These are phyloP conservation scores for Tylopilus sp. DNA, from an alignment of 768 basidiomycete species.

Conservation along the genomic window DNA sequence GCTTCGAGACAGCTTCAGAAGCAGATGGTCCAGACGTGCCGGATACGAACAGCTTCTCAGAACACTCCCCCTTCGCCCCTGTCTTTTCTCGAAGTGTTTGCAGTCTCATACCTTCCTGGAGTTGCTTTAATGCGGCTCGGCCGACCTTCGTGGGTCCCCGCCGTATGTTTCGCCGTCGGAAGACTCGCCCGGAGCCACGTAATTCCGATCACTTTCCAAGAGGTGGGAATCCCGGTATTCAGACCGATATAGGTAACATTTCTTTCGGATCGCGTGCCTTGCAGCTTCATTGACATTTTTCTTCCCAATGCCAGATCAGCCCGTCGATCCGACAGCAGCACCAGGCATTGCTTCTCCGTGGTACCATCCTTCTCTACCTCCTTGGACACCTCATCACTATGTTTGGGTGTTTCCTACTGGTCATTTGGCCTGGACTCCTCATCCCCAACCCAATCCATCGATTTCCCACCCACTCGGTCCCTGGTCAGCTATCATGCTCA, in stretches of 20 bases:
- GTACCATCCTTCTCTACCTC: constrained; percentile 9
- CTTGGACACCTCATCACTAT: constrained; percentile 18
- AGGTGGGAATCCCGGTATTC: constrained; percentile 21
- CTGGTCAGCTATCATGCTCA: constrained; percentile 12
- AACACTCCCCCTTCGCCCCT: constrained; percentile 17
- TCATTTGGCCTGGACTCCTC: constrained; percentile 25
- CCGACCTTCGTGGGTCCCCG: constrained; percentile 16
- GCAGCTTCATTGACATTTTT: constrained; percentile 1
- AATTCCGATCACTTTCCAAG: constrained; percentile 14
- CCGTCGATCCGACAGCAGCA: background rate
- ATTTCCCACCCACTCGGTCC: constrained; percentile 9
- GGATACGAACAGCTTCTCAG: constrained; percentile 10
- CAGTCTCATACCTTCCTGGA: background rate
- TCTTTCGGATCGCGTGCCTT: background rate
- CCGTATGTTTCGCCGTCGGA: constrained; percentile 5
- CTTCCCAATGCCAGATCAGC: constrained; percentile 7
- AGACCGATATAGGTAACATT: constrained; percentile 16
- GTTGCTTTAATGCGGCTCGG: constrained; percentile 1
- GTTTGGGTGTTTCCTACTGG: constrained; percentile 26
- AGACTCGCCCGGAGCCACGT: constrained; percentile 1
- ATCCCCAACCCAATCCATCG: constrained; percentile 15
- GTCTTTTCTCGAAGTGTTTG: constrained; percentile 13
- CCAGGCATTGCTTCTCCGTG: background rate
- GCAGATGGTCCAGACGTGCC: background rate
- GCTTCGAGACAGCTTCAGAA: constrained; percentile 4